Base-by-base conservation (phyloP, 805 yeast species). In the Candida sphagnicola region DNA sequence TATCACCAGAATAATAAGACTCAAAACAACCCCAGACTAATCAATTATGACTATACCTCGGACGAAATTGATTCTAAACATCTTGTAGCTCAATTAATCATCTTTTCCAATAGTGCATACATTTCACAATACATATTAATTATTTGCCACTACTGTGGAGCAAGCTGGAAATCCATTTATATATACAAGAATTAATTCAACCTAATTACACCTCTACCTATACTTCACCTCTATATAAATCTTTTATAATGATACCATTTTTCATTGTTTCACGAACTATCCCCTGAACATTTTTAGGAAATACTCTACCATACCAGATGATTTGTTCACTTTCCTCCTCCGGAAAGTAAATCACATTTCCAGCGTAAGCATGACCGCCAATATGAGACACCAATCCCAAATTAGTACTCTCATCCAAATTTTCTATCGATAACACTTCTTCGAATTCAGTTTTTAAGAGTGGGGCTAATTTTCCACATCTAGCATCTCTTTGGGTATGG, bases 321-420 rank as follows among this genome's bases (percentile, higher is more conserved):
- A 67, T 56, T 33, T 67, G 66, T 1, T 77, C 57, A 34, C 67
- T 66, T 18, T 39, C 43, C 16, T 45, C 44, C 19, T 38, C 18
- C 5, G 59, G 58, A 45, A 80, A 78, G 36, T 75, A 72, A 2
- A 85, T 62, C 11, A 87, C 77, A 51, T 87, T 87, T 0, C 95
- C 95, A 1, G 96, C 95, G 58, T 77, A 87, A 2, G 73, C 85
- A 55, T 87, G 96, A 0, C 96, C 96, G 1, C 95, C 95, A 29
- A 87, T 67, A 56, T 87, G 96, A 10, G 90, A 80, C 0, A 83
- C 66, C 5, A 75, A 51, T 0, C 87, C 89, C 24, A 81, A 65
- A 25, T 57, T 39, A 12, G 42, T 40, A 5, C 56, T 34, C 30
- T 47, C 45, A 10, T 59, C 58, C 28, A 76, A 31, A 0, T 56